Percentiles rank a stretch among this genome's conserved stretches.
phyloP scores from a whole-genome alignment of 192 early-diverging fungal species.

The Coemansia interrupta region DNA sequence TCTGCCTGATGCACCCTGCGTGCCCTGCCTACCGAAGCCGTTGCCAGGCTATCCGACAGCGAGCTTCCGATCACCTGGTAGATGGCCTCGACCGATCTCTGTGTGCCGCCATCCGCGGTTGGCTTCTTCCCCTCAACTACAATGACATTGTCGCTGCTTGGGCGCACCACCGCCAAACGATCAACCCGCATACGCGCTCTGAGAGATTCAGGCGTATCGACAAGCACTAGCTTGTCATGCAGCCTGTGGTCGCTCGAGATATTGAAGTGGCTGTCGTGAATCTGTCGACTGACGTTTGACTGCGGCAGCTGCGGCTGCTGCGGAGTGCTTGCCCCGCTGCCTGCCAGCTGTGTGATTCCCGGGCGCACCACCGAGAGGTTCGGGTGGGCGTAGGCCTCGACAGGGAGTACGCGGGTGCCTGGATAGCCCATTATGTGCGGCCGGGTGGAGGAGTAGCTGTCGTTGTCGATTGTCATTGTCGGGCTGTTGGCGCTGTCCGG shows the following conservation, averaged over 20 bases:
- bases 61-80: constrained; percentile 19
- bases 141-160: constrained; percentile 14
- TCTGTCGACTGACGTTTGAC: no score
- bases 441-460: constrained; percentile 31
- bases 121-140: constrained; percentile 18
- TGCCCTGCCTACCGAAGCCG: background rate
- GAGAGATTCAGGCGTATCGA: constrained; percentile 13
- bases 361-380: background rate
- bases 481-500: constrained; percentile 13
- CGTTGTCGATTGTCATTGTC: constrained; percentile 28
- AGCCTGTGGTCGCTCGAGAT: constrained; percentile 14
- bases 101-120: background rate
- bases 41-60: background rate
- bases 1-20: constrained; percentile 7
- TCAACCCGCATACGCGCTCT: constrained; percentile 13
- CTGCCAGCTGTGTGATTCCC: constrained; percentile 1
- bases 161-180: constrained; percentile 29
- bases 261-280: background rate
- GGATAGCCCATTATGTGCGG: constrained; percentile 37
- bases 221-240: constrained; percentile 32
- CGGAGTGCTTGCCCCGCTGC: no score
- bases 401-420: constrained; percentile 15
- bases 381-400: background rate
- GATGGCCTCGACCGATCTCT: constrained; percentile 24
- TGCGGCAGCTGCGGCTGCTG: constrained; percentile 12